These are phyloP conservation scores for Pythium rhizo-oryzae DNA, from an alignment of 352 stramenopile genomes.

Conservation along the genomic window DNA sequence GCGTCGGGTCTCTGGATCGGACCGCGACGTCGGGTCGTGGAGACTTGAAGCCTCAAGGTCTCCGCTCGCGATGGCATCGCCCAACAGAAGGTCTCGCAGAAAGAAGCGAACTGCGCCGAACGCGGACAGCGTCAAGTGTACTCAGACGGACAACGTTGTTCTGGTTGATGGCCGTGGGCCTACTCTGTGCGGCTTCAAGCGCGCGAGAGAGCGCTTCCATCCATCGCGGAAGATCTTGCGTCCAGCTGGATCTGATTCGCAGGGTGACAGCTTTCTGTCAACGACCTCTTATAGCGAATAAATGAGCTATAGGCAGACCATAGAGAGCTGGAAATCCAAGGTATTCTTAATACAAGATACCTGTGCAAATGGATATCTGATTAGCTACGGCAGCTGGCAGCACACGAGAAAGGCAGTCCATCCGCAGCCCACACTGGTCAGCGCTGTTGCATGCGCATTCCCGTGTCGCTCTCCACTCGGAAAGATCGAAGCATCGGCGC, in stretches of 20 bases:
- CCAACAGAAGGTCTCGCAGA: background rate
- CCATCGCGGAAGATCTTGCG: background rate
- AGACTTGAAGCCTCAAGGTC: background rate
- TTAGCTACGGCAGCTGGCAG: slow-evolving; percentile 1
- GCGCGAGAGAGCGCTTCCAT: background rate
- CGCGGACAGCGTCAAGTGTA: background rate
- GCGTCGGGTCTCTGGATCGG: background rate
- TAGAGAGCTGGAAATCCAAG: background rate
- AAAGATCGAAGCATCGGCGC: too few relatives aligned
- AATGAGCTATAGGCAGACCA: background rate
- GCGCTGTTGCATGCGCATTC: too few relatives aligned
- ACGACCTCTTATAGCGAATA: background rate
- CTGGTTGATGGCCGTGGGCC: slow-evolving; percentile 6
- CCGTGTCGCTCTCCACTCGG: too few relatives aligned
- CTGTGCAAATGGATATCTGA: background rate
- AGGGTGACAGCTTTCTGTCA: slow-evolving; percentile 15
- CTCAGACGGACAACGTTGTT: background rate
- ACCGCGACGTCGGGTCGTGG: background rate
- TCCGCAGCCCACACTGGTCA: too few relatives aligned
- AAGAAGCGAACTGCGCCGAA: background rate
- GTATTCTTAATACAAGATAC: background rate
- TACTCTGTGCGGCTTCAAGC: background rate
- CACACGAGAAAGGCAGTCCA: too few relatives aligned
- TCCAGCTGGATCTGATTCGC: slow-evolving; percentile 14
- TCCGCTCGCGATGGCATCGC: too few relatives aligned